phyloP scores from a whole-genome alignment of 768 basidiomycete genomes.

The Leccinellum albellum region DNA sequence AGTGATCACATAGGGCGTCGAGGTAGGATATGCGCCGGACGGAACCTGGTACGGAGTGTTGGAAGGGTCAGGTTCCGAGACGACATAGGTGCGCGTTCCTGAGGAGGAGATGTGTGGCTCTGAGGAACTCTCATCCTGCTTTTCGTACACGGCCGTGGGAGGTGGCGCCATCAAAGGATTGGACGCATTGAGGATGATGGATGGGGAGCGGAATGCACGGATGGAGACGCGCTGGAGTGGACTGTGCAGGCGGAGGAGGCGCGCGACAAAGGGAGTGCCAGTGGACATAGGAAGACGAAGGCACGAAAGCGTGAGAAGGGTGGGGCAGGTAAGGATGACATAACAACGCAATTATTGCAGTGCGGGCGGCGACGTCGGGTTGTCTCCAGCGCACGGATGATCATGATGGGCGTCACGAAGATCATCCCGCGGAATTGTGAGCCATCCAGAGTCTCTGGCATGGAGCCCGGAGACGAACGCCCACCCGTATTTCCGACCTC shows the following conservation, averaged over 20 bases:
- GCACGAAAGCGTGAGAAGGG: slow-evolving; percentile 22
- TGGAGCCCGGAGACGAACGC: neutral
- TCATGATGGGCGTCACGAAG: neutral
- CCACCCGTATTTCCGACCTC: slow-evolving; percentile 19
- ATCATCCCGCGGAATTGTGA: neutral
- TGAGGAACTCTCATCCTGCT: slow-evolving; percentile 49
- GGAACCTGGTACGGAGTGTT: slow-evolving; percentile 66
- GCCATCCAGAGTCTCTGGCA: neutral
- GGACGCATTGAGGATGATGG: slow-evolving; percentile 45
- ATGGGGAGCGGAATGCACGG: slow-evolving; percentile 67
- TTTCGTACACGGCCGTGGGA: slow-evolving; percentile 51
- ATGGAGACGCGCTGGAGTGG: neutral
- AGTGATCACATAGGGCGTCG: slow-evolving; percentile 44
- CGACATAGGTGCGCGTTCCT: slow-evolving; percentile 64
- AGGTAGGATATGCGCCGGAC: slow-evolving; percentile 60
- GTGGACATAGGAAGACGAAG: slow-evolving; percentile 17
- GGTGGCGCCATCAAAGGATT: slow-evolving; percentile 32
- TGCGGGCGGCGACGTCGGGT: neutral
- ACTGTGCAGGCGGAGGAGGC: slow-evolving; percentile 3
- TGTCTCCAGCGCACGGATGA: neutral
- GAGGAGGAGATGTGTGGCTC: slow-evolving; percentile 44
- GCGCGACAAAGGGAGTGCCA: slow-evolving; percentile 1
- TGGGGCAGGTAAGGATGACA: slow-evolving; percentile 24
- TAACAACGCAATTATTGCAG: slow-evolving; percentile 11
- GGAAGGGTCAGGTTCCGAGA: slow-evolving; percentile 66